Base-by-base conservation (phyloP, 257 asterid genomes). In the Perilla frutescens region DNA sequence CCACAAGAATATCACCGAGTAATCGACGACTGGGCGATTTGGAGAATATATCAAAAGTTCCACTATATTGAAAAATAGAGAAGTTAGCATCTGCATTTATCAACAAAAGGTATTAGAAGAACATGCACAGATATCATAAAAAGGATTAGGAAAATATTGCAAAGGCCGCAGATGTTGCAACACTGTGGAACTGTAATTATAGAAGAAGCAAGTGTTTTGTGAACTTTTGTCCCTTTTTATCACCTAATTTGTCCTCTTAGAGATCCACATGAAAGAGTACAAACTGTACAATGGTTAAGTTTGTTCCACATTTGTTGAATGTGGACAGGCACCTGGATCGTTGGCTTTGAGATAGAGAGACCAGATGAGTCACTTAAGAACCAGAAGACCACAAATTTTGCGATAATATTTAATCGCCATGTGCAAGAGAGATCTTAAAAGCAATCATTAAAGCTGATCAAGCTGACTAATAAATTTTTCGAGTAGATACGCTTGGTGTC, bases 31-130 rank as follows among this genome's bases (percentile, higher is more conserved):
- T 48, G 96, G 97, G 55, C 92, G 96, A 62, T 74, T 76, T 50
- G 98, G 99, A 56, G 99, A 83, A 72, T 95, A 95, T 68, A 95
- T 74, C 68, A 91, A 81, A 80, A 95, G 86, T 78, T 88, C 91
- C 93, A 86, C 99, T 95, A 71, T 79, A 84, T 79, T 26, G 65
- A 53, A 75, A 76, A 66, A 77, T 9, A 69, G n/a, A 44, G 57
- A 67, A 37, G 62, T 85, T 73, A 83, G 83, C 70, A 70, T 70
- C 58, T 14, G 50, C 43, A 64, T 68, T 73, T 48, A 57, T 70
- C 54, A 60, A 58, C 11, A 74, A 60, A 68, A 26, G 47, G 37
- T 45, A 59, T 66, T 51, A 44, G 39, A 76, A 43, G n/a, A 57
- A 37, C 49, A 68, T 73, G 43, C 26, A 79, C 26, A 20, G 61